Base-by-base conservation (phyloP, 805 yeast species). In the Schwanniomyces polymorphus region DNA sequence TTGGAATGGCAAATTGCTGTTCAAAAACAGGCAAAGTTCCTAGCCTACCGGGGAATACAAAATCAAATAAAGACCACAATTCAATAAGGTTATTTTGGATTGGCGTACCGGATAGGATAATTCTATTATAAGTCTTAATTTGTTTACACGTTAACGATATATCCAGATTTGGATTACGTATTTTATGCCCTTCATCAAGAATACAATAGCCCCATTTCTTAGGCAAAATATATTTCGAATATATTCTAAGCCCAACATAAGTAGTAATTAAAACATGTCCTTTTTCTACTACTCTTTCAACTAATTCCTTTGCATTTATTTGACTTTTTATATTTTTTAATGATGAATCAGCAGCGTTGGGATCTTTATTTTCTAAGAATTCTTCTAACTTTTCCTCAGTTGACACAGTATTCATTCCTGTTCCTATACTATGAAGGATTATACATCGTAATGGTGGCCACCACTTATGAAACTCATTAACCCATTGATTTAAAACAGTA, bases 21-120 rank as follows among this genome's bases (percentile, higher is more conserved):
- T 91, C 96, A 58, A 94, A 94, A 0, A 94, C 92, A 0, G 99
- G 99, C 21, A 94, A 70, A 0, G 99, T 94, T 0, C 99, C 99
- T 18, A 94, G 68, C 51, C 96, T 74, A 0, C 99, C 99, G 0
- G 99, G 99, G 59, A 86, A 91, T 2, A 91, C 86, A 68, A 94
- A 94, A 59, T 94, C 99, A 69, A 94, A 92, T 41, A 94, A 68
- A 45, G 96, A 87, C 99, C 99, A 94, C 17, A 94, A 68, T 64
- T 94, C 99, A 16, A 85, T 81, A 48, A 94, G 70, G 57, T 94
- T 94, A 65, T 94, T 94, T 61, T 94, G 99, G 45, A 94, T 91
- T 0, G 99, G 99, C 0, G 99, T 94, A 2, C 99, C 99, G 0
- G 97, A 89, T 17, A 94, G 66, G 51, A 94, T 92, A 3, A 94